phyloP scores from a whole-genome alignment of 2,329 filamentous ascomycete species.

The Fusarium sp. region DNA sequence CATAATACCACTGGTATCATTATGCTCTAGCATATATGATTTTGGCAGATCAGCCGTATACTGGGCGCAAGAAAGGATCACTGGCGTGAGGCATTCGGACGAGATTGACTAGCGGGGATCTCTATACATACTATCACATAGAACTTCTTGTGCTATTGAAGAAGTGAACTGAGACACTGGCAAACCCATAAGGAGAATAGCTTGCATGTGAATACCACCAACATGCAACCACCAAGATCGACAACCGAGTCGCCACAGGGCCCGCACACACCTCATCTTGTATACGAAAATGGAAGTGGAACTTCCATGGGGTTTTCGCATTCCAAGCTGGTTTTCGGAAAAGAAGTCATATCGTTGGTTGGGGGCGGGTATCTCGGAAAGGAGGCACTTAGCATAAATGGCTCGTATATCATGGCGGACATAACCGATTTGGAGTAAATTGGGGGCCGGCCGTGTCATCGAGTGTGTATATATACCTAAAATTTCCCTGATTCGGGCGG shows the following conservation, averaged over 20 bases:
- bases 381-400: constrained; percentile 9
- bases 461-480: background rate
- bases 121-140: background rate
- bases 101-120: background rate
- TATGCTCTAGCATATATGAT: background rate
- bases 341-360: constrained; percentile 2
- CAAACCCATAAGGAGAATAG: background rate
- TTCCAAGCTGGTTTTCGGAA: constrained; percentile 17
- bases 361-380: constrained; percentile 6
- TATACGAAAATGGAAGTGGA: background rate
- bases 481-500: background rate
- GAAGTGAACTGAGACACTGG: background rate
- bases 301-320: constrained; percentile 18
- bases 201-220: background rate
- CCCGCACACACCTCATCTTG: constrained; percentile 1
- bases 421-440: background rate
- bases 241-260: constrained; percentile 1
- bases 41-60: background rate
- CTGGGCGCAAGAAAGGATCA: background rate
- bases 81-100: background rate
- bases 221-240: background rate
- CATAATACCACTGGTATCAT: background rate
- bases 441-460: background rate
- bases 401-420: constrained; percentile 8
- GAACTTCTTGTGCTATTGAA: background rate